These are phyloP conservation scores for Lepiota subincarnata DNA, from an alignment of 768 basidiomycete genomes.

Conservation along the genomic window DNA sequence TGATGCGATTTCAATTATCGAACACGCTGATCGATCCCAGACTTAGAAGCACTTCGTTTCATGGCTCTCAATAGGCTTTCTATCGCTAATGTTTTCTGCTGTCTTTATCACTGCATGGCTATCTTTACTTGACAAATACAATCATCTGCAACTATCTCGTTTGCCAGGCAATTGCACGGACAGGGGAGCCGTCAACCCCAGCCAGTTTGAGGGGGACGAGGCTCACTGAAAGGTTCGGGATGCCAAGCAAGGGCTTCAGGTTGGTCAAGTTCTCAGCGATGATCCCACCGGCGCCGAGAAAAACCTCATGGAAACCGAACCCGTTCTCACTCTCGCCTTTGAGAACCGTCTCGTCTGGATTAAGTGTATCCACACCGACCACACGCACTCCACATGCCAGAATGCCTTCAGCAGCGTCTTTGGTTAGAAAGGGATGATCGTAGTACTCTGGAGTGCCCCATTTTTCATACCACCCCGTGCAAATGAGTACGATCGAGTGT, in stretches of 20 bases:
- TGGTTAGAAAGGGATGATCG: constrained; percentile 61
- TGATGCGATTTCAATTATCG: constrained; percentile 44
- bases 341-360: constrained; percentile 57
- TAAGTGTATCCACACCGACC: constrained; percentile 62
- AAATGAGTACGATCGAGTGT: constrained; percentile 44
- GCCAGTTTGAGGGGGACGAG: constrained; percentile 56
- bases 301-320: constrained; percentile 53
- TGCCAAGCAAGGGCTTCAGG: constrained; percentile 35
- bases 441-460: constrained; percentile 50
- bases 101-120: no score
- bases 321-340: constrained; percentile 31
- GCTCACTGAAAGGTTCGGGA: constrained; percentile 32
- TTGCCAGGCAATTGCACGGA: constrained; percentile 61
- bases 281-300: constrained; percentile 58
- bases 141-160: neutral
- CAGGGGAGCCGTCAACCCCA: constrained; percentile 62
- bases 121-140: no score
- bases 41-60: neutral
- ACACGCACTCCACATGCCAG: constrained; percentile 48
- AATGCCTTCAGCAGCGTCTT: constrained; percentile 47
- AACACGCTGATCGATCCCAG: constrained; percentile 13
- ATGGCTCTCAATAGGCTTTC: neutral
- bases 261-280: constrained; percentile 72
- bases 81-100: no score
- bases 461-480: constrained; percentile 63